Evolutionary conservation across 2,329 filamentous ascomycete genomes (phyloP).

Genomic region (Cephalotrichum gorgonifer): DNA sequence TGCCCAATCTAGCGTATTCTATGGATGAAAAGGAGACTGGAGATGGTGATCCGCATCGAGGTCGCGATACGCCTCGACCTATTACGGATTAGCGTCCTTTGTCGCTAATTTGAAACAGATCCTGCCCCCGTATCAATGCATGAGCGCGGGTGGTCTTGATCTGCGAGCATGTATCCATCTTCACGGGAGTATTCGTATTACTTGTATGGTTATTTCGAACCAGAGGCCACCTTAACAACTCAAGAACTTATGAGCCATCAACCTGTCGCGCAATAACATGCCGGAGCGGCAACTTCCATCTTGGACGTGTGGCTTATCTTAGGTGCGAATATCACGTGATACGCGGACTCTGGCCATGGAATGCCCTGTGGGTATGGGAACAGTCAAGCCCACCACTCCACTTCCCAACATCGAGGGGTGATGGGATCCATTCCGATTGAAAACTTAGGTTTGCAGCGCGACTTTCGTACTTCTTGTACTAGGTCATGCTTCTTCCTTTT

Average conservation of each 20-base stretch:
- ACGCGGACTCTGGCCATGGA: background rate
- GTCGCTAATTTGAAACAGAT: slow-evolving; percentile 18
- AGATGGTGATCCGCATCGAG: slow-evolving; percentile 3
- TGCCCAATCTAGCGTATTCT: background rate
- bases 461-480: too few relatives aligned
- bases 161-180: background rate
- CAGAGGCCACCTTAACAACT: too few relatives aligned
- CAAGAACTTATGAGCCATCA: too few relatives aligned
- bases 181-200: slow-evolving; percentile 1
- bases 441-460: too few relatives aligned
- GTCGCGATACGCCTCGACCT: slow-evolving; percentile 1
- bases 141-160: background rate
- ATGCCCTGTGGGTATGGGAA: background rate
- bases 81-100: slow-evolving; percentile 10
- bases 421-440: too few relatives aligned
- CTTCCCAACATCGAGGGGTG: too few relatives aligned
- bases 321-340: background rate
- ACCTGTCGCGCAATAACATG: too few relatives aligned
- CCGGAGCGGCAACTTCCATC: background rate
- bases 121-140: slow-evolving; percentile 7
- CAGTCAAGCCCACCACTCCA: too few relatives aligned
- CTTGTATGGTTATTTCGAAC: too few relatives aligned
- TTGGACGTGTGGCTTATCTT: background rate
- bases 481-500: background rate
- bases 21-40: background rate